Base-by-base conservation (phyloP, 1,139 yeast species). In the Debaryomyces sp. region DNA sequence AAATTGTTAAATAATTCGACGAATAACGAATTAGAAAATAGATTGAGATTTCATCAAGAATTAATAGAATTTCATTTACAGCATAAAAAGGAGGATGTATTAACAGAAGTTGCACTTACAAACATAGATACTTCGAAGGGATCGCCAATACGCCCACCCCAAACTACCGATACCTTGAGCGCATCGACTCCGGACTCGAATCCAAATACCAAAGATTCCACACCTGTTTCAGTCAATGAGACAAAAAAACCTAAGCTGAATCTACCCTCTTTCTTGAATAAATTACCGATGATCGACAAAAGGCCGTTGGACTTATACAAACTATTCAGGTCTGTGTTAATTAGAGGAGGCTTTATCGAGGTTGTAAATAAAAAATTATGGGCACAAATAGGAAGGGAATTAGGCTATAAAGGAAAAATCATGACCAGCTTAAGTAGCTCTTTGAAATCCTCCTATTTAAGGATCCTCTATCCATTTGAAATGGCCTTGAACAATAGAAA, bases 401-500 rank as follows among this genome's bases (percentile, higher is more conserved):
- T 89, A 46, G 96, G 96, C 0, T 87, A 85, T 61, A 78, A 82
- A 30, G 90, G 88, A 3, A 77, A 82, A 54, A 80, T 82, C 41
- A 82, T 84, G 81, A 85, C 89, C 23, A 85, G 91, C 21, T 67
- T 87, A 46, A 84, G 91, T 17, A 82, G 90, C 6, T 80, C 90
- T 0, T 68, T 89, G 50, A 83, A 87, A 59, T 68, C 81, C 1
- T 81, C 88, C 0, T 84, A 82, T 53, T 71, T 72, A 43, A 60
- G 63, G 45, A 63, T 70, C 18, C 57, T 73, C 23, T 67, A 67
- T 48, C 75, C 75, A 0, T 67, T 68, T 45, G 78, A 72, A 51
- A 41, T 58, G 15, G 54, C 60, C 38, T 51, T 69, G 30, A 60
- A 61, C 7, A 50, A 54, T 7, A 53, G 45, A 33, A 56, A 54